Base-by-base conservation (phyloP, 2,329 filamentous ascomycete species). In the Pseudocercospora crystallina region DNA sequence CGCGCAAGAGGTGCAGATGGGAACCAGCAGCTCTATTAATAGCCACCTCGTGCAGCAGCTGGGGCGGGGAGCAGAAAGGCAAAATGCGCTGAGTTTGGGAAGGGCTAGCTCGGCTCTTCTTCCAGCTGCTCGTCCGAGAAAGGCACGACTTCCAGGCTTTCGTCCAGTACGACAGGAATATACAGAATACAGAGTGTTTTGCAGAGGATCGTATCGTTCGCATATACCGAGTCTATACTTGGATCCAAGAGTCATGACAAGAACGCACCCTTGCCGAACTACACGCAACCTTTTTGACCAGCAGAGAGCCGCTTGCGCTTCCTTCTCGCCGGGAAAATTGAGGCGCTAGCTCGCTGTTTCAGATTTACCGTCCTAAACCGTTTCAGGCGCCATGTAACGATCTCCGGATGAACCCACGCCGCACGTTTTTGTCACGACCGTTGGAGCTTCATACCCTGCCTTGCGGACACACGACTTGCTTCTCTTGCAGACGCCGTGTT, bases 311-410 rank as follows among this genome's bases (percentile, higher is more conserved):
- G 20, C 20, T 26, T 26, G 20, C 20, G 4, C 33, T 35, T 14
- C 12, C 33, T 29, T 20, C 42, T 26, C 31, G 17, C 43, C 37
- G 31, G 43, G 17, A 17, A 35, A 29, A 40, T 26, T 34, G 42
- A 51, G 52, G 44, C 48, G 52, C 52, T 31, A 51, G 52, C 31
- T 44, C 52, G 42, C 15, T 43, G 52, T 55, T 55, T 55, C 52
- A 49, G 40, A 42, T 55, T 49, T 31, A 40, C 44, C 15, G 11
- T 35, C 37, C 51, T 45, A 41, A 30, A 31, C 51, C 37, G 15
- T 11, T 50, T 50, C 37, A 38, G 7, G 20, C 20, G 20, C 20
- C 20, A 3, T 26, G 20, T 26, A 26, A 26, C 20, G 20, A 26
- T 26, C 20, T 26, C 20, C 20, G 20, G 20, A 7, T 26, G 20